Conservation (phyloP, 1,139 yeast species). For the Protomyces gravidus region DNA sequence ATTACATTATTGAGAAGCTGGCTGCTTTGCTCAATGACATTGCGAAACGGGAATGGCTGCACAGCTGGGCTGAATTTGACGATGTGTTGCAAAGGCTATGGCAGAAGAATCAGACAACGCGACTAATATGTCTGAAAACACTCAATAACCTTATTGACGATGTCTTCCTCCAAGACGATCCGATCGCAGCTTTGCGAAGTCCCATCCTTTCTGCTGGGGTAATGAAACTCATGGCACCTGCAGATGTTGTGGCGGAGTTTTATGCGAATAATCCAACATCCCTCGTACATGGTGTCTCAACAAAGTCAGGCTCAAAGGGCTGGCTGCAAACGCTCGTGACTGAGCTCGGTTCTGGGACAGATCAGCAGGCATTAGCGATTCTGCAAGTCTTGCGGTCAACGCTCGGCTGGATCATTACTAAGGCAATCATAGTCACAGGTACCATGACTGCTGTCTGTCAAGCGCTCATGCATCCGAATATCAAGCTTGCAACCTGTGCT, state of each 20-base stretch:
- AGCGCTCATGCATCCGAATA: slow-evolving; percentile 57
- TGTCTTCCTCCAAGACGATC: slow-evolving; percentile 85
- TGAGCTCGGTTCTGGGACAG: slow-evolving; percentile 37
- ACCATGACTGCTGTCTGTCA: slow-evolving; percentile 62
- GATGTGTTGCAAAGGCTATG: slow-evolving; percentile 67
- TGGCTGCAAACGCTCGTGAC: slow-evolving; percentile 80
- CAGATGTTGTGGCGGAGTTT: slow-evolving; percentile 64
- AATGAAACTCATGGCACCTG: slow-evolving; percentile 52
- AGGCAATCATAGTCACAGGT: slow-evolving; percentile 61
- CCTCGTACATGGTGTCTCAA: slow-evolving; percentile 68
- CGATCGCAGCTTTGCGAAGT: slow-evolving; percentile 77
- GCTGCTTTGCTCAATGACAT: slow-evolving; percentile 88
- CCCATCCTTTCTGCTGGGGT: slow-evolving; percentile 61
- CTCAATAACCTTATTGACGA: slow-evolving; percentile 88
- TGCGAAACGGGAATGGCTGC: slow-evolving; percentile 82
- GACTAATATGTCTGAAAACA: slow-evolving; percentile 73
- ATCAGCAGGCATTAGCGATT: slow-evolving; percentile 55
- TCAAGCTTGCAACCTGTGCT: slow-evolving; percentile 72
- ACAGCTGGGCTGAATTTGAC: slow-evolving; percentile 93
- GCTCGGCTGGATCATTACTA: slow-evolving; percentile 72
- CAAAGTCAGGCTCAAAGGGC: slow-evolving; percentile 58
- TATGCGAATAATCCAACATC: slow-evolving; percentile 49
- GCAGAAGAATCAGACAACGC: slow-evolving; percentile 47
- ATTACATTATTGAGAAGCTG: slow-evolving; percentile 66
- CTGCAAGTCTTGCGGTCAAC: slow-evolving; percentile 84